Conservation (phyloP, 257 asterid genomes). For the Nicotiana noctiflora region DNA sequence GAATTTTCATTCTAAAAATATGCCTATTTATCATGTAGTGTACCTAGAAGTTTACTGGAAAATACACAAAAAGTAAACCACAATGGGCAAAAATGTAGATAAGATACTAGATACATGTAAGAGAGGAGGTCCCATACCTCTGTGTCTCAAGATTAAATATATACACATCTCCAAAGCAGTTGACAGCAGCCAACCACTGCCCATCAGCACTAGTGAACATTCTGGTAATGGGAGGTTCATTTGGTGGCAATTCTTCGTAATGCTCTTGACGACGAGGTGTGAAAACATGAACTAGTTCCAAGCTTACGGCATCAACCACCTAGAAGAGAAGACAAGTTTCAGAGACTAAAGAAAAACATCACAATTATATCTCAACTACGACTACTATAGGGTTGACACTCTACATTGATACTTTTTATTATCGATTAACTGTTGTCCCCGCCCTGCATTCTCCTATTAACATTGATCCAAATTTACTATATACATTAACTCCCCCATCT, state of each 20-base stretch:
- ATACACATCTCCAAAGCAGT: conserved; percentile 49
- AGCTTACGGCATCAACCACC: conserved; percentile 56
- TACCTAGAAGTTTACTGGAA: background rate
- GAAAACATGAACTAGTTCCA: conserved; percentile 40
- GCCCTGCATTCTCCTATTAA: background rate
- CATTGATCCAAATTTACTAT: background rate
- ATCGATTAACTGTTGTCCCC: background rate
- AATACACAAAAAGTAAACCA: background rate
- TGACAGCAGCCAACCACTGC: conserved; percentile 85
- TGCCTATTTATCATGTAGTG: background rate
- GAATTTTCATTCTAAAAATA: background rate
- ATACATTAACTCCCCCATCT: background rate
- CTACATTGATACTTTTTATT: background rate
- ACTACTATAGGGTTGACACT: background rate
- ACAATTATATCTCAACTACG: background rate
- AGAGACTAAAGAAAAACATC: background rate
- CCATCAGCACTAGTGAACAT: conserved; percentile 76
- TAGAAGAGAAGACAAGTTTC: conserved; percentile 9
- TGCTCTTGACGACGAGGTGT: conserved; percentile 55
- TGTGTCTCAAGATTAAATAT: conserved; percentile 44
- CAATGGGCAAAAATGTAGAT: background rate
- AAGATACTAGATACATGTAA: background rate
- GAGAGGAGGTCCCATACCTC: conserved; percentile 38
- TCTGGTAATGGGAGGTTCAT: conserved; percentile 83
- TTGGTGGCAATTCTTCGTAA: conserved; percentile 47